Evolutionary conservation across 305 asterid genomes (phyloP), one percentile per base, ranked within the genome.

Genomic region (Euphrasia arctica): DNA sequence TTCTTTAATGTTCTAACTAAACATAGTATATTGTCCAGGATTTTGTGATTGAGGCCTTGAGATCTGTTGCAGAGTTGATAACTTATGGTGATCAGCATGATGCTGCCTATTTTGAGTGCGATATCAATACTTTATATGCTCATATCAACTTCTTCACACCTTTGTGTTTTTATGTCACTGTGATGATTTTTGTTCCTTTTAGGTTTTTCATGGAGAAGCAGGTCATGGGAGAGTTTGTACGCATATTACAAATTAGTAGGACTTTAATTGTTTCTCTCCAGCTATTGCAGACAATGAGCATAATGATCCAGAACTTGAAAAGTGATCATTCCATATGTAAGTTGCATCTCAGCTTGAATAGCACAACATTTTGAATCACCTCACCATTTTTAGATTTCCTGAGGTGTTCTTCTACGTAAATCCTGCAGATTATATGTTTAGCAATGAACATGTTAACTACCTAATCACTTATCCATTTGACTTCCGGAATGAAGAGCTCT

Each of bases 171-270:
- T 13, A 41, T 55, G 65, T 60, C 59, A 61, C 69, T 65, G 34
- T 42, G 41, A 65, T 58, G 9, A 27, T 63, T 61, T 66, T 79
- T 74, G 64, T 70, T 76, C 73, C 62, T 52, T 52, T 60, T 72
- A 93, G 99, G 80, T 80, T 84, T 80, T 93, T 93, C 75, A 93
- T 93, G 97, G 99, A 93, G 89, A 93, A 90, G 82, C 99, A 93
- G 86, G 97, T 90, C 81, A 83, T 90, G 89, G 94, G 95, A 58
- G 96, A 88, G 82, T 83, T 93, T 75, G 96, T 93, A 67, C 99
- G 99, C 47, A 75, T 93, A 72, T 74, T 90, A 72, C 83, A 71
- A 82, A 80, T 74, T 72, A 80, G 90, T 82, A 86, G 79, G 77
- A 82, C 90, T 70, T 67, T 72, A 54, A 67, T 79, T 73, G 87